Conservation (phyloP, 177 flowering plant species). For the Telopea speciosissima region DNA sequence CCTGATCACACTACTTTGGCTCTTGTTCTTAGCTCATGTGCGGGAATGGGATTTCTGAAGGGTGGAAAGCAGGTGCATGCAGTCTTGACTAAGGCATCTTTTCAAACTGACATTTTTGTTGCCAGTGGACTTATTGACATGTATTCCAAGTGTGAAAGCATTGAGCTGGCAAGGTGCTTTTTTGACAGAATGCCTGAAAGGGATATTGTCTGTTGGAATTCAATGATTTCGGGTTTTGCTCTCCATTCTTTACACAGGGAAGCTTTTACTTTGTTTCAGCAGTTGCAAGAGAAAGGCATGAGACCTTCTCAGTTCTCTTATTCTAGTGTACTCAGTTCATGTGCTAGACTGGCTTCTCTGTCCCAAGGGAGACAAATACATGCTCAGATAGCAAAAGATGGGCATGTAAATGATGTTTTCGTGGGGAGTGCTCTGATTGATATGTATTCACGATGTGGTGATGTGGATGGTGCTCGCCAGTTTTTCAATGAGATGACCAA, state of each 20-base stretch:
- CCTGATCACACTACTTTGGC: conserved; percentile 67
- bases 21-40: conserved; percentile 65
- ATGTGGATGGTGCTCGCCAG: conserved; percentile 41
- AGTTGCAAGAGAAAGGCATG: conserved; percentile 48
- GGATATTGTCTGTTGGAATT: conserved; percentile 80
- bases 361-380: conserved; percentile 71
- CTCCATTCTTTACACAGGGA: conserved; percentile 48
- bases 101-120: conserved; percentile 46
- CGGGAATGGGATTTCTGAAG: conserved; percentile 45
- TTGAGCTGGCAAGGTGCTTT: conserved; percentile 34
- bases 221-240: conserved; percentile 60
- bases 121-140: conserved; percentile 71
- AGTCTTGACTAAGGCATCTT: conserved; percentile 29
- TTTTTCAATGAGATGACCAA: conserved; percentile 50
- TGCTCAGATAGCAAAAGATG: conserved; percentile 51
- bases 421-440: conserved; percentile 72
- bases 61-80: conserved; percentile 77
- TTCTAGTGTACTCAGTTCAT: conserved; percentile 52
- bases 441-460: conserved; percentile 77
- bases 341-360: conserved; percentile 48
- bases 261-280: conserved; percentile 51
- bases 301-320: conserved; percentile 62
- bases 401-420: conserved; percentile 46
- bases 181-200: conserved; percentile 38
- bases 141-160: conserved; percentile 37